A percentile compares a stretch with the other conserved stretches of the same genome.
phyloP scores from a whole-genome alignment of 768 basidiomycete species.

The Candolleomyces aberdarensis region DNA sequence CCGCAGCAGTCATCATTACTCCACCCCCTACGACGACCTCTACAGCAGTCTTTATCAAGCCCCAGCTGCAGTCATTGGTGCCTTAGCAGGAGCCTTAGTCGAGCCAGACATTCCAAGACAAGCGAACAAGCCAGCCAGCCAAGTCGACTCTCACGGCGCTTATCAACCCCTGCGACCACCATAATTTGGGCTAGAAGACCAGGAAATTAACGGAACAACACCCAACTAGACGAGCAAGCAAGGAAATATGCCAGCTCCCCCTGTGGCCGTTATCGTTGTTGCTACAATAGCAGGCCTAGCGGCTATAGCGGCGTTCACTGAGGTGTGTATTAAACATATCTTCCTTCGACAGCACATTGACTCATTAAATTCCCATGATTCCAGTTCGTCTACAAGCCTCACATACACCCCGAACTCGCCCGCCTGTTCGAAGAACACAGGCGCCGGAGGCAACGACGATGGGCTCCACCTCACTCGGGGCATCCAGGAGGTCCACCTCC shows the following conservation, averaged over 20 bases:
- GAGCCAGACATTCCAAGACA: no score
- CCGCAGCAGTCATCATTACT: no score
- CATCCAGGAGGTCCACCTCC: no score
- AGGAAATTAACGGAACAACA: not conserved
- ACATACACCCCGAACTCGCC: constrained; percentile 60
- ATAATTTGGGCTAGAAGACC: not conserved
- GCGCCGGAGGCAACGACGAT: constrained; percentile 20
- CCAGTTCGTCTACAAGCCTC: constrained; percentile 69
- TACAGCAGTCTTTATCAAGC: no score
- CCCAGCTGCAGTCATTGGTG: no score
- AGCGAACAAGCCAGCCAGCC: no score
- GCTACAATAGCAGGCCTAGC: constrained; percentile 50
- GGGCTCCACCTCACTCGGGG: constrained; percentile 9
- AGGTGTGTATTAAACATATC: constrained; percentile 36
- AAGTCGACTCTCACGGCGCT: no score
- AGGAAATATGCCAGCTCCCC: constrained; percentile 34
- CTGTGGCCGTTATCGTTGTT: constrained; percentile 26
- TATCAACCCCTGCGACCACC: no score
- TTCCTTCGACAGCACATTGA: constrained; percentile 14
- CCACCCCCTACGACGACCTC: no score
- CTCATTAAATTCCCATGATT: constrained; percentile 11
- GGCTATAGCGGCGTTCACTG: constrained; percentile 53
- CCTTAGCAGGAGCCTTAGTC: no score
- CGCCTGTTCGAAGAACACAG: constrained; percentile 35
- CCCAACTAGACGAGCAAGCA: not conserved